phyloP scores from a whole-genome alignment of 2,329 filamentous ascomycete genomes.

The Fulvia fulva region DNA sequence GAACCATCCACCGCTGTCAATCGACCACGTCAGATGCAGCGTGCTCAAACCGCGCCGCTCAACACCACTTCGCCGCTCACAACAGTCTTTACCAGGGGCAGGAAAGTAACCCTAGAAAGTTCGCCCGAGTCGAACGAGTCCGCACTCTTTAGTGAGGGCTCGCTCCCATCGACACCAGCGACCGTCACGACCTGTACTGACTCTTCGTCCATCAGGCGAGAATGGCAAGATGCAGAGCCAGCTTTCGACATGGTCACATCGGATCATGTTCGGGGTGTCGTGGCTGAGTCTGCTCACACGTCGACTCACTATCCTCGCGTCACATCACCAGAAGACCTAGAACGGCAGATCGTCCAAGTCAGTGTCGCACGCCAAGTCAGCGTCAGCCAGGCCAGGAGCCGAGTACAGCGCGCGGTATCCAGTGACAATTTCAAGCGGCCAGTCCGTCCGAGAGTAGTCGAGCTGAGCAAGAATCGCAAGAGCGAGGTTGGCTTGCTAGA shows the following conservation, averaged over 20 bases:
- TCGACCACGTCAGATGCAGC: slow-evolving; percentile 21
- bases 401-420: slow-evolving; percentile 23
- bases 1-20: slow-evolving; percentile 15
- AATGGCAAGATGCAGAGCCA: slow-evolving; percentile 13
- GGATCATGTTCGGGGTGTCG: background rate
- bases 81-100: slow-evolving; percentile 16
- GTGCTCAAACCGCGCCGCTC: slow-evolving; percentile 28
- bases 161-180: slow-evolving; percentile 28
- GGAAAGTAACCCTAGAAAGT: slow-evolving; percentile 13
- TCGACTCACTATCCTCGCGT: slow-evolving; percentile 18
- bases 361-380: slow-evolving; percentile 30
- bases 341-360: slow-evolving; percentile 30
- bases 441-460: slow-evolving; percentile 30
- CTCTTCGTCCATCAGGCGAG: slow-evolving; percentile 15
- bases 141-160: slow-evolving; percentile 26
- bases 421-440: slow-evolving; percentile 26
- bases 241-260: slow-evolving; percentile 18
- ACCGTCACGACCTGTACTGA: slow-evolving; percentile 25
- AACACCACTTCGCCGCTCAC: slow-evolving; percentile 15
- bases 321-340: slow-evolving; percentile 25
- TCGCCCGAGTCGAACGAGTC: slow-evolving; percentile 21
- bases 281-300: background rate
- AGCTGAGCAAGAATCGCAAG: slow-evolving; percentile 30
- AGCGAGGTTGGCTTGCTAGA: slow-evolving; percentile 31
- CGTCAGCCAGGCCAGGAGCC: slow-evolving; percentile 23